Conservation (phyloP, 768 basidiomycete species). For the Tricholoma bakamatsutake region DNA sequence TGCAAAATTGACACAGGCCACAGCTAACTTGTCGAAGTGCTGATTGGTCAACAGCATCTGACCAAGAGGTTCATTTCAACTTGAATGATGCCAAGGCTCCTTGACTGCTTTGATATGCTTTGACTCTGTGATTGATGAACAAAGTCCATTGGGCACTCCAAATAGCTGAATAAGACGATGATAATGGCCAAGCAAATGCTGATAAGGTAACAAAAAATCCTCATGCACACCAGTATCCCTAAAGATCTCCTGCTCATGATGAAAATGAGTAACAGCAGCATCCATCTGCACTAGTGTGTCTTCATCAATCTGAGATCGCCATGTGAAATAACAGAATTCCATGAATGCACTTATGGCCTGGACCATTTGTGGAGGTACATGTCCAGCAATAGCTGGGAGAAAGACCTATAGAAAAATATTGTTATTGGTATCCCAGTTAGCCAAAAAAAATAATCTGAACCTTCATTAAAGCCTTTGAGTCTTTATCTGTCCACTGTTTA, state of each 20-base stretch:
- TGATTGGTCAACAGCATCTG: too few species aligned
- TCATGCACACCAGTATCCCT: not conserved
- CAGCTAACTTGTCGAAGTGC: too few species aligned
- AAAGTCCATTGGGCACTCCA: too few species aligned
- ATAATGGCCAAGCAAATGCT: conserved; percentile 2
- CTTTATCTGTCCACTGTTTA: too few species aligned
- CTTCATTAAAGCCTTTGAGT: too few species aligned
- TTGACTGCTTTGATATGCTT: too few species aligned
- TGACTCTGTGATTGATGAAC: too few species aligned
- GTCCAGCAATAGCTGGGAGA: conserved; percentile 15
- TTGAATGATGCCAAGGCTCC: conserved; percentile 1
- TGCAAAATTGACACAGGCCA: not conserved
- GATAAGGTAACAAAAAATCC: conserved; percentile 1
- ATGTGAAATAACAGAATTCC: conserved; percentile 17
- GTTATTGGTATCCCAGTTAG: too few species aligned
- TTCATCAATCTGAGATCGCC: conserved; percentile 5
- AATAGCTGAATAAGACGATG: conserved; percentile 3
- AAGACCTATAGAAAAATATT: too few species aligned
- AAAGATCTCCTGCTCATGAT: not conserved
- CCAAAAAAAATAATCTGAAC: too few species aligned
- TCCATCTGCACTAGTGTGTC: not conserved
- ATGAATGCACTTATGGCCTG: conserved; percentile 14
- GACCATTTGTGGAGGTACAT: conserved; percentile 8
- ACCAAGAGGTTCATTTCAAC: conserved; percentile 1
- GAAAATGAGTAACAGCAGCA: not conserved